Percentiles rank a stretch among this genome's conserved stretches.
These are phyloP conservation scores for Wickerhamomyces mucosus DNA, from an alignment of 805 yeast genomes.

Conservation along the genomic window DNA sequence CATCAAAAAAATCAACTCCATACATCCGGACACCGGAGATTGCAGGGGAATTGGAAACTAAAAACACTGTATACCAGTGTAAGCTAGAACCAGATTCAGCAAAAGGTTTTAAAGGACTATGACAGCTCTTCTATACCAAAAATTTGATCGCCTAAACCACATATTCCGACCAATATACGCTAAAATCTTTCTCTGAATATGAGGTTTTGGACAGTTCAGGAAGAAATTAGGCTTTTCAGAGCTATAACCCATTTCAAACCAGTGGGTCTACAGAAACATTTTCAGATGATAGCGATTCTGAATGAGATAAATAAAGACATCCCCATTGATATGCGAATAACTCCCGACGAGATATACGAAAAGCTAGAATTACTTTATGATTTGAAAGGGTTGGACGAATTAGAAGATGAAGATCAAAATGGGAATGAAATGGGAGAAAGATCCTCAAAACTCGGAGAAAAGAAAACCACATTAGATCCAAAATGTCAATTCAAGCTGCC, in stretches of 20 bases:
- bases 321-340: conserved; percentile 21
- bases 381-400: conserved; percentile 44
- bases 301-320: conserved; percentile 9
- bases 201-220: conserved; percentile 45
- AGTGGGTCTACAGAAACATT: conserved; percentile 37
- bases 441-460: conserved; percentile 1
- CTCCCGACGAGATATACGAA: conserved; percentile 46
- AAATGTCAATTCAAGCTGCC: conserved; percentile 6
- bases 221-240: conserved; percentile 51
- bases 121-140: too few species aligned
- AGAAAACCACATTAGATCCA: too few species aligned
- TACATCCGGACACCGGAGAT: conserved; percentile 7
- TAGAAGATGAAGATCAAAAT: conserved; percentile 30
- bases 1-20: not conserved
- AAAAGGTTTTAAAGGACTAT: too few species aligned
- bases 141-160: too few species aligned
- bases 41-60: too few species aligned
- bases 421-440: conserved; percentile 3
- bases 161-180: too few species aligned
- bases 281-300: conserved; percentile 27
- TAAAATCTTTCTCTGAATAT: too few species aligned
- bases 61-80: too few species aligned
- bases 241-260: conserved; percentile 62
- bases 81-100: too few species aligned
- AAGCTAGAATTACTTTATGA: conserved; percentile 47